A percentile compares a stretch with the other conserved stretches of the same genome.
phyloP scores from a whole-genome alignment of 257 asterid species.

The Perilla frutescens region DNA sequence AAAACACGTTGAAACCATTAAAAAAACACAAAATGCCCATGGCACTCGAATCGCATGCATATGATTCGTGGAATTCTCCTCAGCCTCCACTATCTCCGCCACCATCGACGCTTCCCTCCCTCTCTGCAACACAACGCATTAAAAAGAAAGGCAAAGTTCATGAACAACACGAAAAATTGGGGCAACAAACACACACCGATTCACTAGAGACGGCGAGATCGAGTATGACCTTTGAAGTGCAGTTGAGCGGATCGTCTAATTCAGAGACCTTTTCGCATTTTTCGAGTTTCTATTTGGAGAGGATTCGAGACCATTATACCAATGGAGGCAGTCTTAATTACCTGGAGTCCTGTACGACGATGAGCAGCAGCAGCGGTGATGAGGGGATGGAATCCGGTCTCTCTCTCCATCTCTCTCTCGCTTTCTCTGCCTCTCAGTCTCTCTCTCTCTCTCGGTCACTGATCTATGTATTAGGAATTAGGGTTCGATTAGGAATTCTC shows the following conservation, averaged over 20 bases:
- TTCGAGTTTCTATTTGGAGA: conserved; percentile 82
- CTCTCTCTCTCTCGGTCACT: too few species aligned
- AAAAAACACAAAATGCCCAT: too few species aligned
- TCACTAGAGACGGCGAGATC: conserved; percentile 92
- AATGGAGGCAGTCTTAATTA: too few species aligned
- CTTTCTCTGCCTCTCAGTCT: too few species aligned
- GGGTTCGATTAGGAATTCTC: too few species aligned
- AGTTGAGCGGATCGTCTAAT: conserved; percentile 61
- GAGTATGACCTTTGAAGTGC: conserved; percentile 73
- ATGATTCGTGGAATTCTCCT: conserved; percentile 73
- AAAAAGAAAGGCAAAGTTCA: background rate
- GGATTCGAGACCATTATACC: conserved; percentile 46
- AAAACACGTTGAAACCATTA: too few species aligned
- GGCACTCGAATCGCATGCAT: conserved; percentile 87
- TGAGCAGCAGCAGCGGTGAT: too few species aligned
- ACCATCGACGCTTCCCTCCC: conserved; percentile 92
- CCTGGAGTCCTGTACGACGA: too few species aligned
- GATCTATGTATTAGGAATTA: too few species aligned
- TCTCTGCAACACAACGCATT: conserved; percentile 49
- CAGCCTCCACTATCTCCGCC: conserved; percentile 97
- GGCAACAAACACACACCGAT: conserved; percentile 51
- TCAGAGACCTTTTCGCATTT: conserved; percentile 75
- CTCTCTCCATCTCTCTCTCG: too few species aligned
- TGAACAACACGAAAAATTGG: background rate
- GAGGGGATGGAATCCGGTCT: too few species aligned